Evolutionary conservation across 2,329 filamentous ascomycete species (phyloP), one percentile per base, ranked within the genome.

Genomic region (Hymenoscyphus infarciens): DNA sequence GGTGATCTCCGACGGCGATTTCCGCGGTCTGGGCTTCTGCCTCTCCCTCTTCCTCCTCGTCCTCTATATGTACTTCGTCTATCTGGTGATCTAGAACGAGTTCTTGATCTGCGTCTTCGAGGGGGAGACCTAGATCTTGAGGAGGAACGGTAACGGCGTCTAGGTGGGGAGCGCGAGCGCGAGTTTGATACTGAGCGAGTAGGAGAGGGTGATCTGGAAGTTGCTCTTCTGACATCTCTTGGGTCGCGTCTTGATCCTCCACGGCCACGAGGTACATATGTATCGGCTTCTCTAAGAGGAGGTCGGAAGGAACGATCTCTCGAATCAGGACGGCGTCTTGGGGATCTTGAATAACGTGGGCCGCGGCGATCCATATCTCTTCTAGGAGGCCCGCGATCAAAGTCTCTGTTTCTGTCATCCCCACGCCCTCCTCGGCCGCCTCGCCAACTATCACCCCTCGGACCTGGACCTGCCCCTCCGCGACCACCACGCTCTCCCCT

Each of bases 361-460:
- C 78, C 78, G 56, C 81, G 79, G 64, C 78, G 72, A 61, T 77
- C 75, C 63, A 77, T 76, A 83, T 66, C 69, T 63, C 72, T 68
- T 5, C 67, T 64, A 57, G 59, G 65, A 56, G 59, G 66, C 22
- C 66, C 61, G 33, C 69, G 66, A 57, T 80, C 80, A 66, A 83
- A 78, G 64, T 85, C 81, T 62, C 69, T 67, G 84, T 69, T 63
- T 59, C 69, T 63, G 52, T 70, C 69, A 39, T 64, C 67, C 19
- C 69, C 64, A 33, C 70, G 67, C 80, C 78, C 76, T 60, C 81
- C 79, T 64, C 83, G 76, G 27, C 78, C 78, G 22, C 79, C 79
- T 60, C 81, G 80, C 64, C 77, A 74, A 58, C 74, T 75, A 59
- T 78, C 76, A 85, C 69, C 68, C 35, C 70, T 63, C 13, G 29